Conservation (phyloP, 108 stramenopile species). For the Fistulifera pelliculosa region DNA sequence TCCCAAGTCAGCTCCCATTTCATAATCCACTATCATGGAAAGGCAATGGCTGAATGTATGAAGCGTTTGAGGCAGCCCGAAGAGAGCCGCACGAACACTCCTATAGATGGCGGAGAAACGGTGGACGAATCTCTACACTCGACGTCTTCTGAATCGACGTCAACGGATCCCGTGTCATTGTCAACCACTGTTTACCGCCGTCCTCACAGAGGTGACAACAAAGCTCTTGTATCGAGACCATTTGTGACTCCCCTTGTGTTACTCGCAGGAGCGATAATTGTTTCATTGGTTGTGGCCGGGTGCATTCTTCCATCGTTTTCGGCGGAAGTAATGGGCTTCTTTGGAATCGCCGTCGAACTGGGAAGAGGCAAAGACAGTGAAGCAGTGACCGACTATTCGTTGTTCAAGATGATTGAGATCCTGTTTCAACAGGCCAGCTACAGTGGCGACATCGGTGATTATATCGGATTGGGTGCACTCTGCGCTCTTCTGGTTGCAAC, state of each 20-base stretch:
- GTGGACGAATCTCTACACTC: not conserved
- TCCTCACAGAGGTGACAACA: conserved; percentile 30
- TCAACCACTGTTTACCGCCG: conserved; percentile 17
- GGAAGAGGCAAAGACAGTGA: conserved; percentile 57
- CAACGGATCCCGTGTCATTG: not conserved
- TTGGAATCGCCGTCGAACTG: conserved; percentile 66
- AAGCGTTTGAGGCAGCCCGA: conserved; percentile 13
- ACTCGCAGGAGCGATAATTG: conserved; percentile 6
- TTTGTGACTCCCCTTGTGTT: conserved; percentile 34
- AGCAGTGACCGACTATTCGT: conserved; percentile 42
- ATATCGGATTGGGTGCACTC: conserved; percentile 1
- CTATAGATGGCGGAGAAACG: not conserved
- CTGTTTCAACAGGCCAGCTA: conserved; percentile 67
- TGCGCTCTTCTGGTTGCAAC: conserved; percentile 41
- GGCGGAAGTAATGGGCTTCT: conserved; percentile 55
- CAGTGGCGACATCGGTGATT: conserved; percentile 11
- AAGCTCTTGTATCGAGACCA: conserved; percentile 18
- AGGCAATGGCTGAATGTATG: not conserved
- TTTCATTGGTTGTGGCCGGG: conserved; percentile 28
- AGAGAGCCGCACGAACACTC: not conserved
- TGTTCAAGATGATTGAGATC: conserved; percentile 26
- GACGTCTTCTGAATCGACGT: not conserved
- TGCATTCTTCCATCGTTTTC: conserved; percentile 48
- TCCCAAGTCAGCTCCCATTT: conserved; percentile 69
- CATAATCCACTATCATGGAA: conserved; percentile 67